Evolutionary conservation across 306 rosid genomes (phyloP), one percentile per base, ranked within the genome.

Genomic region (Vigna trinervia): DNA sequence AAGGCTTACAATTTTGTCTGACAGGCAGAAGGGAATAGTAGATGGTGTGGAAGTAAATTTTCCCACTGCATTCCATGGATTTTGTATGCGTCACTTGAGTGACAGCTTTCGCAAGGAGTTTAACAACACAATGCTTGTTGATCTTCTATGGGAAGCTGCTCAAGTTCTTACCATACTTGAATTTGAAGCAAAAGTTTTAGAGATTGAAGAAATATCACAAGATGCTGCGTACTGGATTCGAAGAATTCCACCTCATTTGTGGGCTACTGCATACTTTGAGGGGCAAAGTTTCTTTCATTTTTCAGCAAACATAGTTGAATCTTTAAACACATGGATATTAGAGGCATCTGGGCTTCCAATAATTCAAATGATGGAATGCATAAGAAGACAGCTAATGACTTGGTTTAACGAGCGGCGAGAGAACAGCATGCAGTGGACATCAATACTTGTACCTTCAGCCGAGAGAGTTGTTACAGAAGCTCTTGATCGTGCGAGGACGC

Each of bases 221-320:
- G 95, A 92, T 75, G 97, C 97, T 63, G 95, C 93, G 23, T 88
- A 80, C 71, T 92, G 97, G 97, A 92, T 92, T 62, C 82, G 93
- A 43, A 80, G 89, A 69, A 81, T 92, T 56, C 97, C 97, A 28
- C 86, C 97, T 77, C 93, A 92, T 12, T 69, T 88, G 46, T 92
- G 97, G 97, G 95, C 95, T 34, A 89, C 95, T 20, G 97, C 97
- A 51, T 90, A 92, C 69, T 92, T 92, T 84, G 97, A 90, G 81
- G 97, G 97, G 46, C 92, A 92, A 23, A 68, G 97, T 58, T 92
- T 92, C 58, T 93, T 92, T 67, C 93, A 90, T 80, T 77, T 92
- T 90, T 87, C 97, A 28, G 95, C 93, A 34, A 92, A 92, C 78
- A 81, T 87, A 52, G 85, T 87, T 30, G 97, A 92, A 79, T 81